These are phyloP conservation scores for Rhodotorula sp. DNA, from an alignment of 1,284 basidiomycete species.

Conservation along the genomic window DNA sequence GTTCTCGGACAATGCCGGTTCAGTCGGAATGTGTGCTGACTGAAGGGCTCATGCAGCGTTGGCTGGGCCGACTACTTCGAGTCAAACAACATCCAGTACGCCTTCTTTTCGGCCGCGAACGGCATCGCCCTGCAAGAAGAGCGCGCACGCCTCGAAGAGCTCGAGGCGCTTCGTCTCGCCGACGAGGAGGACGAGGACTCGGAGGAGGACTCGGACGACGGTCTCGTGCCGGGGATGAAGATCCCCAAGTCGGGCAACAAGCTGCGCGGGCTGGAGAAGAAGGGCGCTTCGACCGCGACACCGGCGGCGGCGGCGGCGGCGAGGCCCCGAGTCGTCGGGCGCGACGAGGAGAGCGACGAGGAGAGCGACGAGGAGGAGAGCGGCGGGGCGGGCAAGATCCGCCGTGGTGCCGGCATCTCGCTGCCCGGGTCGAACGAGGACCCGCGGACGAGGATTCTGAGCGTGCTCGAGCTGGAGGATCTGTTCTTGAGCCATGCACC, in stretches of 20 bases:
- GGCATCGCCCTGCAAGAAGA: conserved; percentile 77
- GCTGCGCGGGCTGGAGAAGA: conserved; percentile 21
- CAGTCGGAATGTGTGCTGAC: neutral
- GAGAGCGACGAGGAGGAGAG: conserved; percentile 40
- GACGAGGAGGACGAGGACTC: conserved; percentile 45
- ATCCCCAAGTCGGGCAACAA: conserved; percentile 45
- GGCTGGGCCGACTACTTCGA: conserved; percentile 96
- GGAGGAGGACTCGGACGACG: conserved; percentile 45
- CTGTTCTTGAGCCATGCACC: conserved; percentile 79
- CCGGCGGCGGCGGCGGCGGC: conserved; percentile 11
- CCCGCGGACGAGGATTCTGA: conserved; percentile 74
- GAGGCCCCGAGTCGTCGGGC: neutral
- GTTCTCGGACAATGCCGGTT: conserved; percentile 33
- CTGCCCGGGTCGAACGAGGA: conserved; percentile 55
- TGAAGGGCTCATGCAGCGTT: conserved; percentile 52
- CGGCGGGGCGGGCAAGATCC: conserved; percentile 45
- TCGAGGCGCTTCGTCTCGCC: conserved; percentile 48
- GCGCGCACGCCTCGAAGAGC: conserved; percentile 62
- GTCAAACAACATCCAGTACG: conserved; percentile 72
- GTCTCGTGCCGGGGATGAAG: conserved; percentile 37
- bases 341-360: conserved; percentile 43
- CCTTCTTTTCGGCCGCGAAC: conserved; percentile 94
- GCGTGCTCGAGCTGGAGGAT: conserved; percentile 85
- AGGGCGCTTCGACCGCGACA: conserved; percentile 27
- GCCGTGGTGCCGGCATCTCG: conserved; percentile 35